Percentiles rank a stretch among this genome's conserved stretches.
Conservation (phyloP, 208 protist species). For the Trypanosoma platydactyli region DNA sequence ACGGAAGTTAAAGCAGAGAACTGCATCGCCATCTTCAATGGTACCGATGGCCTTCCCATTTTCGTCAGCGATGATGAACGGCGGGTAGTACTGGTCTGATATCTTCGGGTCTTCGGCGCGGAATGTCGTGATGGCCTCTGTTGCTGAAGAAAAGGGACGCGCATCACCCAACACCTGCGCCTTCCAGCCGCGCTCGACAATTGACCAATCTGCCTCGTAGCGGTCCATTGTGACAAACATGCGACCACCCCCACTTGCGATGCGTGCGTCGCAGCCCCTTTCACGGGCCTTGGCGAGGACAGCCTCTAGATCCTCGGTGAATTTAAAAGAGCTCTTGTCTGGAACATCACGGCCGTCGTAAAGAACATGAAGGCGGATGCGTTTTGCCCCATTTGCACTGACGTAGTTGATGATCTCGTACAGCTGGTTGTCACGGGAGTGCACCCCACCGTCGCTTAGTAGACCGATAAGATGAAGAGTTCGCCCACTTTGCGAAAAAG, state of each 20-base stretch:
- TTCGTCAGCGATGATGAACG: constrained; percentile 84
- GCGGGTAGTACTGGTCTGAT: constrained; percentile 94
- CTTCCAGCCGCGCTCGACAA: constrained; percentile 94
- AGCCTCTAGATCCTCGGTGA: constrained; percentile 90
- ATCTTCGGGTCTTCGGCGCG: constrained; percentile 77
- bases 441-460: constrained; percentile 93
- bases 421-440: constrained; percentile 93
- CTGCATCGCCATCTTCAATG: constrained; percentile 93
- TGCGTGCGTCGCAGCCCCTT: constrained; percentile 79
- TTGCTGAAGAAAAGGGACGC: constrained; percentile 77
- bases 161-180: constrained; percentile 93
- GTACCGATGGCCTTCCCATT: constrained; percentile 81
- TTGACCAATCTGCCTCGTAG: constrained; percentile 95
- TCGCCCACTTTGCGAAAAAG: constrained; percentile 65
- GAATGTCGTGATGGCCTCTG: constrained; percentile 90
- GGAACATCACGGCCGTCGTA: constrained; percentile 96
- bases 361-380: constrained; percentile 92
- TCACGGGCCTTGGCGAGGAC: constrained; percentile 76
- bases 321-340: constrained; percentile 88
- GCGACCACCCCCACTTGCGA: constrained; percentile 93
- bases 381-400: constrained; percentile 75
- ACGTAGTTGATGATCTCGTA: constrained; percentile 88
- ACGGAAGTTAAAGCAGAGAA: constrained; percentile 95
- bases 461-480: constrained; percentile 94
- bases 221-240: constrained; percentile 97